Evolutionary conservation across 2,329 filamentous ascomycete species (phyloP).

Genomic region (Tolypocladium tundrense): DNA sequence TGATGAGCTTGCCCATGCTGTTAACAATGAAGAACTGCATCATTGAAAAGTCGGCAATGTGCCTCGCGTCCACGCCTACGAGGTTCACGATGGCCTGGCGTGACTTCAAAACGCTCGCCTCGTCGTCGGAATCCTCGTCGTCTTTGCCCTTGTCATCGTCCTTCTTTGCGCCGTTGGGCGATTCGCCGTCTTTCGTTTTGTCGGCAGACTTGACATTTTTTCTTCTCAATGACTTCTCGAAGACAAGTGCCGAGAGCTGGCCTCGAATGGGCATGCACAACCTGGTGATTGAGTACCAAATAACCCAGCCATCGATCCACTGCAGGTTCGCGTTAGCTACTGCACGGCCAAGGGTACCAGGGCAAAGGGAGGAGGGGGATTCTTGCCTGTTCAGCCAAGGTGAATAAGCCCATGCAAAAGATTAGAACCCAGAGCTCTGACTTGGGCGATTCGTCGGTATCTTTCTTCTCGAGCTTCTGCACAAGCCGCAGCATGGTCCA

Average conservation of each 20-base stretch:
- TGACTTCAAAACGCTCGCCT: constrained; percentile 39
- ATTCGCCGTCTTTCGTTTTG: constrained; percentile 25
- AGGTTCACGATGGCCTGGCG: constrained; percentile 67
- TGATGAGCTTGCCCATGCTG: constrained; percentile 50
- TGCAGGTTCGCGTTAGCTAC: constrained; percentile 7
- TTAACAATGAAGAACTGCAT: constrained; percentile 57
- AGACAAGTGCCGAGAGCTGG: constrained; percentile 62
- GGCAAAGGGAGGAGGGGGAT: neutral
- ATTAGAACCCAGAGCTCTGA: constrained; percentile 59
- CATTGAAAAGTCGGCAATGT: constrained; percentile 57
- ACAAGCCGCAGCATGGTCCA: constrained; percentile 58
- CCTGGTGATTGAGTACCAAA: constrained; percentile 55
- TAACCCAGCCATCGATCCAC: constrained; percentile 55
- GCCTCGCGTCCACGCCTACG: constrained; percentile 64
- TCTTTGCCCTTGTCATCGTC: constrained; percentile 18
- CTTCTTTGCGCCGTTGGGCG: constrained; percentile 12
- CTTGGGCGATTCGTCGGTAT: constrained; percentile 31
- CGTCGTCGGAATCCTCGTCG: constrained; percentile 37
- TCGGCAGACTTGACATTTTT: constrained; percentile 64
- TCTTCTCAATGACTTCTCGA: constrained; percentile 64
- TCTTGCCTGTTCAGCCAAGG: constrained; percentile 39
- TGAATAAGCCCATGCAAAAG: constrained; percentile 48
- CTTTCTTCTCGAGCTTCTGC: constrained; percentile 48
- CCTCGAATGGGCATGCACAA: constrained; percentile 57
- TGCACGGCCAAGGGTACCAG: neutral